These are phyloP conservation scores for Crotalaria pallida DNA, from an alignment of 306 rosid genomes.

Conservation along the genomic window DNA sequence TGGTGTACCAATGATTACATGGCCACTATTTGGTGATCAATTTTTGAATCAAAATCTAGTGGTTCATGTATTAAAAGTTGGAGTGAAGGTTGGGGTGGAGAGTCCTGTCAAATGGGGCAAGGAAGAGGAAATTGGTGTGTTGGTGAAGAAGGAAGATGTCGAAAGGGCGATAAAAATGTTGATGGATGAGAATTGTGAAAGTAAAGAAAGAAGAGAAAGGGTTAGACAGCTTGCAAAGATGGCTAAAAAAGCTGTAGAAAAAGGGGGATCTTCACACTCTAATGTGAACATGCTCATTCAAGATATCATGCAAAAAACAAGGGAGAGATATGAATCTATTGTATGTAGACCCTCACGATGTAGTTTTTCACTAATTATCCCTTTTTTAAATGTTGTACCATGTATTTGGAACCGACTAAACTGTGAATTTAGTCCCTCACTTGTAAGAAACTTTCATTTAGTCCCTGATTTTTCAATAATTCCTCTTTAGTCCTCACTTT, in stretches of 20 bases:
- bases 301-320: slow-evolving; percentile 30
- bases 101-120: slow-evolving; percentile 4
- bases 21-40: slow-evolving; percentile 56
- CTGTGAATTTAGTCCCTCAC: too few species aligned
- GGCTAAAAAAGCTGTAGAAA: slow-evolving; percentile 43
- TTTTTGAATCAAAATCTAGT: slow-evolving; percentile 34
- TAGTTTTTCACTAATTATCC: neutral
- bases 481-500: too few species aligned
- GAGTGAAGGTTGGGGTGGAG: slow-evolving; percentile 35
- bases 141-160: slow-evolving; percentile 36
- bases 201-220: slow-evolving; percentile 35
- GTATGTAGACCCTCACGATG: neutral
- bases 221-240: slow-evolving; percentile 16
- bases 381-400: neutral
- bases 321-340: neutral
- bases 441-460: too few species aligned
- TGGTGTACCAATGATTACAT: slow-evolving; percentile 54
- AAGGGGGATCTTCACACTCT: slow-evolving; percentile 55
- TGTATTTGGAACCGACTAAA: neutral
- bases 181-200: slow-evolving; percentile 29
- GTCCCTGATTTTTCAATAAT: too few species aligned
- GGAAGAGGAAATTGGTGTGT: slow-evolving; percentile 25
- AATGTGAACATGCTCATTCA: slow-evolving; percentile 30
- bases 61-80: slow-evolving; percentile 21
- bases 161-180: slow-evolving; percentile 30